Conservation (phyloP, 2,329 filamentous ascomycete species). For the Knoxdaviesia capensis region DNA sequence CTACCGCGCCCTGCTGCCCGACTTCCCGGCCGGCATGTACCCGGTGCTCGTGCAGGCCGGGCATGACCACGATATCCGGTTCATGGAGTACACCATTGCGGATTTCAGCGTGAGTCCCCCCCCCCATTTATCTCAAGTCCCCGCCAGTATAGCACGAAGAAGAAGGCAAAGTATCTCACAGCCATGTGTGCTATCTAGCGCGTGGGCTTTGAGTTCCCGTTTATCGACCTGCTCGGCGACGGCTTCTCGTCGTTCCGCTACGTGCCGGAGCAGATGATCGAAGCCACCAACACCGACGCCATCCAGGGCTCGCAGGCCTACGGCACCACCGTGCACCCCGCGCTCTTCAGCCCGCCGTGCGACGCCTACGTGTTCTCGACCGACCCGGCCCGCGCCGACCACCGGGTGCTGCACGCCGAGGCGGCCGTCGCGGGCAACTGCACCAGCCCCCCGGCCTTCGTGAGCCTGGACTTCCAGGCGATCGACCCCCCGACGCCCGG, state of each 20-base stretch:
- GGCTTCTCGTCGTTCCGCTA: slow-evolving; percentile 29
- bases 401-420: background rate
- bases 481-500: slow-evolving; percentile 5
- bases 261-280: slow-evolving; percentile 25
- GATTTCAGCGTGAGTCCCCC: slow-evolving; percentile 24
- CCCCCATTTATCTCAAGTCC: background rate
- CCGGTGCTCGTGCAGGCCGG: slow-evolving; percentile 28
- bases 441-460: slow-evolving; percentile 7
- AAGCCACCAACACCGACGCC: slow-evolving; percentile 18
- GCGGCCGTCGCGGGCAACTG: slow-evolving; percentile 9
- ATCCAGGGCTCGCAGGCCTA: slow-evolving; percentile 23
- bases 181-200: slow-evolving; percentile 14
- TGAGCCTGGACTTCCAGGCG: slow-evolving; percentile 5
- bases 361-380: slow-evolving; percentile 20
- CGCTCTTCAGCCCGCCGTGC: slow-evolving; percentile 23
- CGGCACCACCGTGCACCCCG: slow-evolving; percentile 20
- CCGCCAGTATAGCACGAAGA: background rate
- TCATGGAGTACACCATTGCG: slow-evolving; percentile 16
- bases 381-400: background rate
- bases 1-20: slow-evolving; percentile 23
- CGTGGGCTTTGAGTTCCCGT: slow-evolving; percentile 31
- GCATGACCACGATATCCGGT: slow-evolving; percentile 28
- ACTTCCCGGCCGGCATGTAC: slow-evolving; percentile 29
- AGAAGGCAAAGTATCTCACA: background rate
- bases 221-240: slow-evolving; percentile 30